Evolutionary conservation across 1,284 basidiomycete species (phyloP), one percentile per base, ranked within the genome.

Genomic region (Heterobasidion parviporum): DNA sequence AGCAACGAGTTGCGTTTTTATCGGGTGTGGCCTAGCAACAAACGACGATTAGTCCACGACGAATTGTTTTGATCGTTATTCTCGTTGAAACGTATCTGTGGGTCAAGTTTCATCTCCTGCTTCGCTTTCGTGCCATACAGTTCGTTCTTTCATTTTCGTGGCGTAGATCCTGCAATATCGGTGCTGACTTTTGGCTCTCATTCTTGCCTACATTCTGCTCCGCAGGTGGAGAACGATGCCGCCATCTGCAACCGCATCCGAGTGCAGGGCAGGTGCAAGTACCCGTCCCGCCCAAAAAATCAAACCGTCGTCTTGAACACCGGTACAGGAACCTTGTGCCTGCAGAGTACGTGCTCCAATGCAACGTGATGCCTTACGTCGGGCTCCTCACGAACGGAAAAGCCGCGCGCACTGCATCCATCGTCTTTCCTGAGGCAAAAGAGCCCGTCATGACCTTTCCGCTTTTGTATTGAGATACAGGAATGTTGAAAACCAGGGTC

Each of bases 221-320:
- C 56, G 46, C 65, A 93, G 88, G 79, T 84, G 1, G 77, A 82
- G 59, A 95, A 94, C 67, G 79, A 89, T 47, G 87, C 94, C 1
- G 91, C 94, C 36, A 78, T 96, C 26, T 96, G 94, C 92, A 94
- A 96, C 71, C 82, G 88, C n/a, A 95, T 96, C 54, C 79, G 81
- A 46, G 70, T 90, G 52, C 70, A 75, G 1, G 83, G 80, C 45
- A 81, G 81, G 65, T 91, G 94, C 71, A 94, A 94, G 70, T 96
- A 96, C 67, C 78, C 80, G 56, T 85, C 94, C 71, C 81, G 86
- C 82, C n/a, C 73, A 78, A 33, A 79, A 82, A 18, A 18, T 18
- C 18, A 18, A 18, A 18, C 18, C 18, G 18, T 18, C 18, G 18
- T 18, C 18, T 18, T 18, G 18, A 18, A 2, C 94, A 94, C 80